Base-by-base conservation (phyloP, 169 alveolate genomes). In the Plasmodium vinckei region DNA sequence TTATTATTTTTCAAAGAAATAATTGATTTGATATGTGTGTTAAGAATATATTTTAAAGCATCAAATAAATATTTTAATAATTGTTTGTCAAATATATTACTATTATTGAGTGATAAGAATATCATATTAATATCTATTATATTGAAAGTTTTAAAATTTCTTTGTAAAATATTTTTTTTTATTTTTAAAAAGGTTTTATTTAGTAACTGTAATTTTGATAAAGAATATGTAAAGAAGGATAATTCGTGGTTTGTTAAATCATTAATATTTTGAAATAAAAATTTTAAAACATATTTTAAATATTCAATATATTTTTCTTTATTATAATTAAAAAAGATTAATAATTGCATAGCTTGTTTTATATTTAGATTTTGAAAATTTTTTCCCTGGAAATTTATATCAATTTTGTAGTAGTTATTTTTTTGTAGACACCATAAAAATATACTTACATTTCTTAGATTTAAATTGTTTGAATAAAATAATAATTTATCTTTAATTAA, bases 261-360 rank as follows among this genome's bases (percentile, higher is more conserved):
- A 44, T 33, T n/a, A 47, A 82, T 82, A 54, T n/a, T 39, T 23
- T 67, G 49, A 57, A 82, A 65, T 7, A 82, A 10, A 44, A 67
- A 82, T 9, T 67, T 46, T 23, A 82, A 54, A 17, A 82, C 84
- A 70, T 82, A 82, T 23, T 82, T 82, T 13, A 82, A 49, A 70
- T 82, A 68, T 21, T 65, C 54, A 23, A 82, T 44, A 82, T 82
- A 82, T 54, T 82, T 82, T 15, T 82, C 49, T 67, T 59, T 82
- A 39, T 82, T 82, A 39, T 82, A 67, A 53, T 54, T 82, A 68
- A 82, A 82, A 51, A 82, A 82, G 9, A 65, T 17, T 53, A 82
- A 56, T 51, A 82, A 56, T 25, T 82, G 90, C 69, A 82, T 65
- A 13, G 90, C 90, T 82, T 82, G 90, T 70, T 82, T 82, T 53